Percentiles rank a stretch among this genome's conserved stretches.
Evolutionary conservation across 1,139 yeast genomes (phyloP).

Genomic region (Yamadazyma trypodendri): DNA sequence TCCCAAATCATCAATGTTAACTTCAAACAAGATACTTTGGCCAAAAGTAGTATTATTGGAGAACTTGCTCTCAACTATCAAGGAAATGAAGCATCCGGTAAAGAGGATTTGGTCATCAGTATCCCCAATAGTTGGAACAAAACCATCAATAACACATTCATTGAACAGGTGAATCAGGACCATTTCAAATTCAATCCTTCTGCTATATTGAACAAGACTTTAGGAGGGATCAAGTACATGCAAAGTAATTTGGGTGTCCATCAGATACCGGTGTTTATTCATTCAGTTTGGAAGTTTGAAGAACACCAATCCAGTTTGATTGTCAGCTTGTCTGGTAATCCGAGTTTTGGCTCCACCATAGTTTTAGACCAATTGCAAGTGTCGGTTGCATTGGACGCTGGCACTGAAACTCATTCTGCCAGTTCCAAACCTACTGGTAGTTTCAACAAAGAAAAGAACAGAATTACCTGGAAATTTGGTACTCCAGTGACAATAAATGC

Average conservation of each 20-base stretch:
- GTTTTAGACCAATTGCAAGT: slow-evolving; percentile 62
- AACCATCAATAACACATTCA: slow-evolving; percentile 43
- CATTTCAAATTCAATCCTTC: slow-evolving; percentile 32
- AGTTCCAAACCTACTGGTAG: slow-evolving; percentile 90
- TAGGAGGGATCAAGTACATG: slow-evolving; percentile 75
- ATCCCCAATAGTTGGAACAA: slow-evolving; percentile 36
- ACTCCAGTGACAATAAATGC: slow-evolving; percentile 45
- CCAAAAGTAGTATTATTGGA: slow-evolving; percentile 65
- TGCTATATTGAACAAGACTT: slow-evolving; percentile 52
- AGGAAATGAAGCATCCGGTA: slow-evolving; percentile 19
- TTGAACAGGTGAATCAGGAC: slow-evolving; percentile 32
- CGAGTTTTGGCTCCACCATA: slow-evolving; percentile 41
- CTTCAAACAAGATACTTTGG: slow-evolving; percentile 62
- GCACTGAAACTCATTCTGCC: slow-evolving; percentile 61
- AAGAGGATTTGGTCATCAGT: slow-evolving; percentile 18
- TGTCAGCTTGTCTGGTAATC: slow-evolving; percentile 63
- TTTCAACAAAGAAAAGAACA: slow-evolving; percentile 76
- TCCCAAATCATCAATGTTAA: slow-evolving; percentile 81
- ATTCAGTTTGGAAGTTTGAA: slow-evolving; percentile 90
- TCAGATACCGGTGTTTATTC: slow-evolving; percentile 66
- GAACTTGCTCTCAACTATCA: slow-evolving; percentile 75
- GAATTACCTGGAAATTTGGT: slow-evolving; percentile 80
- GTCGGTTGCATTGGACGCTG: slow-evolving; percentile 54
- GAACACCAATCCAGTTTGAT: slow-evolving; percentile 81
- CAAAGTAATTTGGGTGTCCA: slow-evolving; percentile 27